A percentile compares a stretch with the other conserved stretches of the same genome.
Conservation (phyloP, 2,329 filamentous ascomycete genomes). For the Alternaria consortialis region DNA sequence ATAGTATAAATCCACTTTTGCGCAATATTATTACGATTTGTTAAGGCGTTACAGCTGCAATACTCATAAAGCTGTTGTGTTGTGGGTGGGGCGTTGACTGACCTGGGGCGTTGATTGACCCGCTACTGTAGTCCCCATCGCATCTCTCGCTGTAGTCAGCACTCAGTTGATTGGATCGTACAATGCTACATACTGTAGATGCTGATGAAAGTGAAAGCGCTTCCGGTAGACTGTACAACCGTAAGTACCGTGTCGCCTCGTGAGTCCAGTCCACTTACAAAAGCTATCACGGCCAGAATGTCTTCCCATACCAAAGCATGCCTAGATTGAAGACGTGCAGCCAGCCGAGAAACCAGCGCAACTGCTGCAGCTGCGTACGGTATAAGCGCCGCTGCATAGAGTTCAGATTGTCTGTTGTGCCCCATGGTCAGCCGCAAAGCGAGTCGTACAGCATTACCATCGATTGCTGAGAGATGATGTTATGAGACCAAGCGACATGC, state of each 20-base stretch:
- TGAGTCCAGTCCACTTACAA: background rate
- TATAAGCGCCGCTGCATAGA: constrained; percentile 29
- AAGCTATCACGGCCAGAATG: constrained; percentile 31
- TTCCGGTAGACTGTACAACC: constrained; percentile 13
- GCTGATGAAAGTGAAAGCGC: constrained; percentile 33
- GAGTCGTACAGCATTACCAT: background rate
- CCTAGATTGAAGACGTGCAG: constrained; percentile 24
- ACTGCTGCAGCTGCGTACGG: constrained; percentile 31
- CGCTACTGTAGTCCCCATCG: constrained; percentile 40
- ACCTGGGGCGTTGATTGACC: no score
- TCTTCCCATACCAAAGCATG: constrained; percentile 33
- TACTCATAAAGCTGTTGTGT: no score
- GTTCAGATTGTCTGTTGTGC: constrained; percentile 28
- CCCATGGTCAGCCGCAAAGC: constrained; percentile 15
- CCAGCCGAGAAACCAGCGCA: constrained; percentile 27
- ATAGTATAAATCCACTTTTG: no score
- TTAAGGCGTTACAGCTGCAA: no score
- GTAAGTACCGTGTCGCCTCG: no score
- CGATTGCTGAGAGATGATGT: background rate
- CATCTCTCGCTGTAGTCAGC: constrained; percentile 28
- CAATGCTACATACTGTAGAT: constrained; percentile 26
- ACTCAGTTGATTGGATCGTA: background rate
- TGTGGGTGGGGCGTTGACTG: no score
- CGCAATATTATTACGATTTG: no score
- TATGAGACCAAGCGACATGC: background rate